Base-by-base conservation (phyloP, 1,284 basidiomycete species). In the Ceratobasidium sp. region DNA sequence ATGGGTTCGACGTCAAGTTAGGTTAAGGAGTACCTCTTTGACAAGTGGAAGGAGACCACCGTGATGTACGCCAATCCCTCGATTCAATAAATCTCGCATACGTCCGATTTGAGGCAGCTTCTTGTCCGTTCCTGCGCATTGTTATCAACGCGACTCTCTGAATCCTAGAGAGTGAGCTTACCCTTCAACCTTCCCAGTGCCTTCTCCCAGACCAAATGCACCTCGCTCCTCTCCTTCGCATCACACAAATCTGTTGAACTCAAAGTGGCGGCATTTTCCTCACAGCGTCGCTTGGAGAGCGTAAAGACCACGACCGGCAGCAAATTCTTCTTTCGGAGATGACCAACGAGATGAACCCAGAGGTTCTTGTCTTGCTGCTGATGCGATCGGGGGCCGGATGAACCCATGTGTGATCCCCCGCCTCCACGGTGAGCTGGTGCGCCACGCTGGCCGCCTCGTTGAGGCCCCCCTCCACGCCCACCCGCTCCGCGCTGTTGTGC, bases 61-160 rank as follows among this genome's bases (percentile, higher is more conserved):
- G 78, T 99, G 97, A 81, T 99, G 97, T 0, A 99, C 93, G 12
- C 96, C 97, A 70, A 99, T 96, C 41, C 97, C 97, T 64, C 97
- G 88, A 70, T 89, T 89, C 5, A 99, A 87, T 53, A 99, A 82
- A 77, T 97, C 93, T 21, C 94, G 87, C 91, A 98, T 99, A 34
- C 93, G 86, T 69, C 87, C 84, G 74, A 99, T 98, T 79, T 99
- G 97, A 14, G 97, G 97, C n/a, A 99, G 83, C 75, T 92, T 91
- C 80, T 90, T 93, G 82, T 99, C 97, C 18, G 92, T 88, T 5
- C 92, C 95, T 97, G 79, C 57, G 28, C 23, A 28, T 14, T 12
- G 50, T 2, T 21, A 21, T 71, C 34, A 50, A 28, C 23, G 32
- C 41, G 3, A 21, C 8, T 14, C 18, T n/a, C n/a, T 30, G 23